phyloP scores from a whole-genome alignment of 2,329 filamentous ascomycete genomes.

The Tolypocladium endophyticum region DNA sequence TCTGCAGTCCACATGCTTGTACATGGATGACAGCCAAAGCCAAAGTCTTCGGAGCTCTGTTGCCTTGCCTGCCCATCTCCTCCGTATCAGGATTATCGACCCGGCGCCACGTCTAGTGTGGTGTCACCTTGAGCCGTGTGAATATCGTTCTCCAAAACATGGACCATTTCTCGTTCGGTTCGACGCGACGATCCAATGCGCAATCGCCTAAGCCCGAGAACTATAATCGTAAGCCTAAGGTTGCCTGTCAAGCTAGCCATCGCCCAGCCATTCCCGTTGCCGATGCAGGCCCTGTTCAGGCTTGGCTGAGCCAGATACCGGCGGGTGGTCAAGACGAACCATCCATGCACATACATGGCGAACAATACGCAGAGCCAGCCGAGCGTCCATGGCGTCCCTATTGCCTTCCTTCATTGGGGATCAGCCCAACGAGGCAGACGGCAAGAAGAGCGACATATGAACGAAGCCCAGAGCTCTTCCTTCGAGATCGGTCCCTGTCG shows the following conservation, averaged over 20 bases:
- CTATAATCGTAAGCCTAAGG: not conserved
- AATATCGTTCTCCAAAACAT: not conserved
- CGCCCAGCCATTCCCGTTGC: not conserved
- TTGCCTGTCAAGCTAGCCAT: not conserved
- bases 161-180: not conserved
- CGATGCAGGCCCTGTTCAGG: not conserved
- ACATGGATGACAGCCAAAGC: not conserved
- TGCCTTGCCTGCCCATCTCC: not conserved
- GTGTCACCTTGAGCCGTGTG: not conserved
- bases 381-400: not conserved
- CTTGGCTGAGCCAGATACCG: conserved; percentile 1
- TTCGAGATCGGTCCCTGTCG: conserved; percentile 1
- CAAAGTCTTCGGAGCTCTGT: no score
- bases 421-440: not conserved
- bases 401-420: not conserved
- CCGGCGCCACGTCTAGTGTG: not conserved
- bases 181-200: not conserved
- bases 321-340: not conserved
- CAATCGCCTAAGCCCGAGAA: not conserved
- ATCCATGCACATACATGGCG: no score
- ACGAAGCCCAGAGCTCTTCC: conserved; percentile 1
- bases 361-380: not conserved
- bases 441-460: not conserved
- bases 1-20: no score
- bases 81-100: not conserved